Base-by-base conservation (phyloP, 2,329 filamentous ascomycete species). In the Claviceps humidiphila region DNA sequence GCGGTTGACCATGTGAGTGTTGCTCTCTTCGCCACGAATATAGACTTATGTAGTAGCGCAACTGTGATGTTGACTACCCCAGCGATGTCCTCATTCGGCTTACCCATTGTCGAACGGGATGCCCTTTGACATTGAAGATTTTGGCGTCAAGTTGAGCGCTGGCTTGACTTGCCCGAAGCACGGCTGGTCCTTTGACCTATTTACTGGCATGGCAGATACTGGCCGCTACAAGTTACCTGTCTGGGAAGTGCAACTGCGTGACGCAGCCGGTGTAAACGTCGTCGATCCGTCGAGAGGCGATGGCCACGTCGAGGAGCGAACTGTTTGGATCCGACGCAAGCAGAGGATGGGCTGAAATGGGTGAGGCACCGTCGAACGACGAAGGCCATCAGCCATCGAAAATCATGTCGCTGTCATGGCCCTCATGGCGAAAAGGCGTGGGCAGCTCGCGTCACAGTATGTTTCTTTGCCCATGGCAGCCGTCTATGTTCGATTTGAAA, bases 61-160 rank as follows among this genome's bases (percentile, higher is more conserved):
- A 34, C 30, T 34, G 30, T 34, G 30, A 34, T 34, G 11, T 34
- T 34, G 30, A 34, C 30, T 34, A 9, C 2, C 7, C 8, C 54
- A 84, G 80, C 71, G 74, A 71, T 87, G 84, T 54, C 84, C 84
- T 1, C 84, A 87, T 58, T 80, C 77, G 1, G 76, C 81, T 0
- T 87, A 77, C 53, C 82, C 84, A 0, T 71, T 87, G 1, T 84
- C 81, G 0, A 73, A 77, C 44, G 82, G 80, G 0, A 75, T 66
- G 0, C 71, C 81, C 0, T 86, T 85, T 53, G 84, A 87, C 51
- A 86, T 87, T 58, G 84, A 87, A 58, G 84, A 87, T 55, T 87
- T 86, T 61, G 83, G 84, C 0, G 67, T 84, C 2, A 70, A 75
- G 4, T 63, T 84, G 6, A 83, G 80, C 51, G 74, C 79, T 0